phyloP scores from a whole-genome alignment of 2,329 filamentous ascomycete genomes.

The Cercospora berteroae region DNA sequence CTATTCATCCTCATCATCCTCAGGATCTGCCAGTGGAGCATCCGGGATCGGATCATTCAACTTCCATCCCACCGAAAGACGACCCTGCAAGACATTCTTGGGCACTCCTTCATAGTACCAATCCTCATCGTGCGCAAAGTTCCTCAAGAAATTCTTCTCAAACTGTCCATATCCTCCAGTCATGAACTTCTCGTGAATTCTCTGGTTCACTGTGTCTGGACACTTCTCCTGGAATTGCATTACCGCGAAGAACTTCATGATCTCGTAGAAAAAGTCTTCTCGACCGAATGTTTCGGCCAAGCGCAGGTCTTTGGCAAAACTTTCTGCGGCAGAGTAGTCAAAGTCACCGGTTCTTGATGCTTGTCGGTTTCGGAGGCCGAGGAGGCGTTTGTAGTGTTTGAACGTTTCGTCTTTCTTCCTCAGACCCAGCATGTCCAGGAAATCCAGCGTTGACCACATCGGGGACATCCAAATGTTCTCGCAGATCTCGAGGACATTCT shows the following conservation, averaged over 20 bases:
- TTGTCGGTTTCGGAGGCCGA: too few species aligned
- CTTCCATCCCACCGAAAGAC: not conserved
- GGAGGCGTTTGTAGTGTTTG: not conserved
- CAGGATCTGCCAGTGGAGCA: not conserved
- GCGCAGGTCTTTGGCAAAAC: not conserved
- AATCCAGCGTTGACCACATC: not conserved
- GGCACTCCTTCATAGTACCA: not conserved
- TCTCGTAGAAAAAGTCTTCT: not conserved
- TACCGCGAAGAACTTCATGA: not conserved
- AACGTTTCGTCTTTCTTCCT: not conserved
- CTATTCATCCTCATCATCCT: not conserved
- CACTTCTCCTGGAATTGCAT: not conserved
- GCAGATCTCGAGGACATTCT: not conserved
- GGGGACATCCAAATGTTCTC: not conserved
- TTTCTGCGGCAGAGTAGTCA: not conserved
- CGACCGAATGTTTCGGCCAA: not conserved
- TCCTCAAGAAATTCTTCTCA: not conserved
- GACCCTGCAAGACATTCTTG: not conserved
- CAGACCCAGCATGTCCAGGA: not conserved
- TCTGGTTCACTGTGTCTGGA: not conserved
- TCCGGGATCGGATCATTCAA: not conserved
- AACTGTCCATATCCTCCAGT: slow-evolving; percentile 2
- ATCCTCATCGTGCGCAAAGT: not conserved
- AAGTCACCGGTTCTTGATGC: not conserved
- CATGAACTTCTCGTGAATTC: not conserved